phyloP scores from a whole-genome alignment of 768 basidiomycete genomes.

The Pilatotrama ljubarskyi region DNA sequence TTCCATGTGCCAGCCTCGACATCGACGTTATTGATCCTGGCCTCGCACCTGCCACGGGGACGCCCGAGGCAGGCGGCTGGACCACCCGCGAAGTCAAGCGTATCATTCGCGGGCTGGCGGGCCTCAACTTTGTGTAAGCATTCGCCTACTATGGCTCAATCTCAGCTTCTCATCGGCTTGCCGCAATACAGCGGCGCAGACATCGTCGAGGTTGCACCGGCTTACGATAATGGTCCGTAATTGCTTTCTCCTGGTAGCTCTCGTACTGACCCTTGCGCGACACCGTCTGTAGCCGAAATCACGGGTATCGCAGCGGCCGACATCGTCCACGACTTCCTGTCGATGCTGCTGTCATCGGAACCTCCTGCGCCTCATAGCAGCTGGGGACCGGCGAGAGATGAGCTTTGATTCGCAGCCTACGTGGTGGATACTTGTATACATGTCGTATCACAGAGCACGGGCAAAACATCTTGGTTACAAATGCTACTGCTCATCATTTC shows the following conservation, averaged over 20 bases:
- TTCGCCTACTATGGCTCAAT: background rate
- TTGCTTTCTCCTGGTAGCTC: background rate
- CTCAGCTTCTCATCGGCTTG: background rate
- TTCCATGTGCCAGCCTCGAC: constrained; percentile 51
- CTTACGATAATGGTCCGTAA: constrained; percentile 66
- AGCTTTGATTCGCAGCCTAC: constrained; percentile 15
- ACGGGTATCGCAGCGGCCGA: constrained; percentile 71
- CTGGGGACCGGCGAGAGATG: constrained; percentile 20
- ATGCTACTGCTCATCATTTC: background rate
- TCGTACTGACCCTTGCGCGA: background rate
- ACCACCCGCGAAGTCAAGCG: constrained; percentile 80
- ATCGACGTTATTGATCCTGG: constrained; percentile 86
- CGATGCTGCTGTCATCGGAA: constrained; percentile 51
- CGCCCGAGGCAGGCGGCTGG: constrained; percentile 85
- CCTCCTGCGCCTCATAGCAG: constrained; percentile 35
- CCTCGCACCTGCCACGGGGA: constrained; percentile 80
- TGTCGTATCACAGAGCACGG: background rate
- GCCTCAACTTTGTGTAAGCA: constrained; percentile 76
- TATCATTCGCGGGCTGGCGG: constrained; percentile 75
- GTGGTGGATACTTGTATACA: background rate
- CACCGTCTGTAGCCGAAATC: constrained; percentile 50
- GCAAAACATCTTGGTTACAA: background rate
- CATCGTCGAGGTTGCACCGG: constrained; percentile 72
- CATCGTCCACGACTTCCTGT: constrained; percentile 67
- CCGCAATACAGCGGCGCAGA: constrained; percentile 56